Base-by-base conservation (phyloP, 805 yeast species). In the Metschnikowia baotianmanensis region DNA sequence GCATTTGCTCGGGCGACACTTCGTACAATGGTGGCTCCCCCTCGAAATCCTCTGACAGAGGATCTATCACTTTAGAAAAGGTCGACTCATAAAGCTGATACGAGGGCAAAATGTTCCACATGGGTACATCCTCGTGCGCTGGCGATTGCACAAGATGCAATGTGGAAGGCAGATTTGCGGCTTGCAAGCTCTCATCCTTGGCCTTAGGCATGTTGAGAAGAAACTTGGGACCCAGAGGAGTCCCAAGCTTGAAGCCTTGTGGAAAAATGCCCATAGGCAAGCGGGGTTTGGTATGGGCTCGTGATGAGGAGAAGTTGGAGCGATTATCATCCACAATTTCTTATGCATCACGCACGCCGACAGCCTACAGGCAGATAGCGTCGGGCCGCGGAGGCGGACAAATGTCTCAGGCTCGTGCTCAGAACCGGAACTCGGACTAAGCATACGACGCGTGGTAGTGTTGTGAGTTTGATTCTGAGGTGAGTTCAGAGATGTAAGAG, bases 21-120 rank as follows among this genome's bases (percentile, higher is more conserved):
- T 61, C 68, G 48, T 67, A 67, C 8, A 52, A 42, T 8, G 73
- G 73, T 4, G 70, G 71, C 26, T 55, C 62, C 2, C 54, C 46
- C 29, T 59, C 41, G 20, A 49, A 31, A 32, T 62, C 56, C 23
- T 63, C 63, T 1, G 46, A 43, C 13, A 59, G 52, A 9, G 72
- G 70, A 8, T 61, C 57, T 37, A 66, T 52, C 38, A 54, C 58
- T 37, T 62, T 64, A 16, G 70, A 63, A 30, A 68, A 58, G 4
- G 69, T 65, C 13, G 67, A 59, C 45, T 62, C 65, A 38, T 50
- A 57, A 28, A 60, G 57, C 42, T 60, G 63, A 45, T 60, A 60
- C 28, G 61, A 56, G 18, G 65, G 65, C 8, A 59, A 57, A 18
- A 60, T 58, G 43, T 62, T 65, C 61, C 63, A 59, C 13, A 53